Percentiles rank a stretch among this genome's conserved stretches.
Evolutionary conservation across 495 filamentous ascomycete species (phyloP).

Genomic region (Melanomma pulvis-pyrius): DNA sequence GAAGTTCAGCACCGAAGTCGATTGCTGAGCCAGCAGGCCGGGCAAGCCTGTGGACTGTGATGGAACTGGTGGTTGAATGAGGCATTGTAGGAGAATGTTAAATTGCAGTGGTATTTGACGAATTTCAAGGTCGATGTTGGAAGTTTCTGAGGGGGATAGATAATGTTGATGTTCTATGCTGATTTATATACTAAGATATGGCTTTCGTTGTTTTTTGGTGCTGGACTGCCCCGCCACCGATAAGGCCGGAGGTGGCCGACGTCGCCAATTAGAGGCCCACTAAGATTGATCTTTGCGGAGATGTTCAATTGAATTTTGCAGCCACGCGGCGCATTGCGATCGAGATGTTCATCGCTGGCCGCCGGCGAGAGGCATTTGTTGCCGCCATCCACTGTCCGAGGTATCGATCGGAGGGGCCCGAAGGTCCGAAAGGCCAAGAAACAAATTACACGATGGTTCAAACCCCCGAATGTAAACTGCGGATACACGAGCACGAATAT

Average conservation of each 20-base stretch:
- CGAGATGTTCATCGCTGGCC: not conserved
- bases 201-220: not conserved
- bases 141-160: not conserved
- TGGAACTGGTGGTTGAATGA: constrained; percentile 22
- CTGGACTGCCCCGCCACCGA: not conserved
- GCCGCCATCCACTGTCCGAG: not conserved
- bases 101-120: not conserved
- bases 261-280: not conserved
- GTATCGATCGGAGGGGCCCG: not conserved
- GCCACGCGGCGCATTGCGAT: not conserved
- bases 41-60: constrained; percentile 24
- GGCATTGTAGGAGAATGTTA: constrained; percentile 18
- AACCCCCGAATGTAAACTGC: not conserved
- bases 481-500: not conserved
- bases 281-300: too few species aligned
- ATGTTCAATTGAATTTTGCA: not conserved
- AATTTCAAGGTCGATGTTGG: not conserved
- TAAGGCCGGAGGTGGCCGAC: constrained; percentile 3
- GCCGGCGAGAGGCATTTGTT: not conserved
- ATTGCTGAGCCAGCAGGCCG: constrained; percentile 19
- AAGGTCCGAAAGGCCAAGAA: not conserved
- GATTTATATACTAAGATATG: not conserved
- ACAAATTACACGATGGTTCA: too few species aligned
- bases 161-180: not conserved
- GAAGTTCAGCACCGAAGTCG: constrained; percentile 28